Evolutionary conservation across 2,329 filamentous ascomycete species (phyloP), one percentile per base, ranked within the genome.

Genomic region (Arthrobotrys megalospora): DNA sequence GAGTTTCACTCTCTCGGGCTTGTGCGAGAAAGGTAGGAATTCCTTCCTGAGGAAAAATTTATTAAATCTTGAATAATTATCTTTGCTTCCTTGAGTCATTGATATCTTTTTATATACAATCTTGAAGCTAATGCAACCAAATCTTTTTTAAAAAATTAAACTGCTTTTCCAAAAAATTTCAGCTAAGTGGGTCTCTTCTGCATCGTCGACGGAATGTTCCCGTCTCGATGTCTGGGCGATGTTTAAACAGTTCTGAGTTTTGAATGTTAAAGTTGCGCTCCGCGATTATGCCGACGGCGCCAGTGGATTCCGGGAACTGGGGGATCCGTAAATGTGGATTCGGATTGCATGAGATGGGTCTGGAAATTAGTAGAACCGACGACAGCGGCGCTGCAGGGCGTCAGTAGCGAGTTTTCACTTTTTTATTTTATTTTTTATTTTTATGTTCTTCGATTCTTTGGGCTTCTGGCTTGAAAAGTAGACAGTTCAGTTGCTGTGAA

Each of bases 11-110:
- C 14, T 19, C 2, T 65, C 72, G 65, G 72, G 58, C 72, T 76
- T 69, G 64, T 76, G 72, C 72, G 72, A 76, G 36, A 60, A 36
- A 34, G 32, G 47, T 55, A 60, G 65, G 48, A 76, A 58, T 69
- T 66, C 65, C 58, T 36, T 41, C 36, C 28, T 6, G 28, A 28
- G 53, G 38, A 24, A 72, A 72, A 38, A 16, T 34, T 43, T 48
- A 32, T 19, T 12, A 60, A 69, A 58, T 52, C 21, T 53, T 65
- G 45, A 28, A 62, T 41, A 65, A 41, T 32, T 36, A 66, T 48
- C 43, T 38, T 67, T 53, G 7, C 38, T 53, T 48, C 12, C 34
- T 69, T 69, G 65, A 69, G 43, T 69, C 50, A 50, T 38, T 24
- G 64, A 58, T 28, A 43, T 62, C 53, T 62, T 41, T 62, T 70